Base-by-base conservation (phyloP, 2,329 filamentous ascomycete species). In the Aspergillus hiratsukae region DNA sequence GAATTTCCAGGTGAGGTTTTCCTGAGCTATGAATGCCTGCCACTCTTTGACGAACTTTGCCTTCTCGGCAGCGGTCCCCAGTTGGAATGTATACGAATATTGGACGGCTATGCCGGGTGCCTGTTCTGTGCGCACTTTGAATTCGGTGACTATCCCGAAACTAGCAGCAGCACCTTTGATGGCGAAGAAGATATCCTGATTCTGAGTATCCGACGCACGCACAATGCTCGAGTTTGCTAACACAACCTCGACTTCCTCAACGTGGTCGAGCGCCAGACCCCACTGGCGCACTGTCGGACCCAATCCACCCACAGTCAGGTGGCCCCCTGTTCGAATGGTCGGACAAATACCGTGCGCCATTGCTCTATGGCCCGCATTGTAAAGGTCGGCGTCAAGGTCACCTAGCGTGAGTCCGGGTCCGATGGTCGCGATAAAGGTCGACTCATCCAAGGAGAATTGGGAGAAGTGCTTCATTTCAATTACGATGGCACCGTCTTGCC, bases 1-100 rank as follows among this genome's bases (percentile, higher is more conserved):
- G 62, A 87, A 85, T 19, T 83, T 81, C 43, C 81, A 78, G 59
- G 84, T 82, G 3, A 88, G 75, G 1, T 75, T 66, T 2, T 81
- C 79, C 55, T 86, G 80, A 0, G 76, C 69, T 40, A 84, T 73
- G 11, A 87, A 72, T 1, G 74, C 72, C 59, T 87, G 85, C 86
- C 85, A 88, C 14, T 78, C 70, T 55, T 78, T 75, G 69, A 82
- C 86, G 0, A 82, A 63, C 7, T 74, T 65, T 0, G 80, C 79
- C 61, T 82, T 77, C 1, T 81, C 76, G 10, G 71, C 62, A 29
- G 79, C 77, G 3, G 74, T 78, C 4, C 78, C 78, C 3, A 84
- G 74, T 19, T 75, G 77, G 56, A 86, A 72, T 8, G 75, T 77
- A 69, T 81, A 87, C 1, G 80, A 79, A 67, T 85, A 87, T 57